A percentile compares a stretch with the other conserved stretches of the same genome.
Evolutionary conservation across 1,284 basidiomycete genomes (phyloP).

Genomic region (Leucoagaricus sp.): DNA sequence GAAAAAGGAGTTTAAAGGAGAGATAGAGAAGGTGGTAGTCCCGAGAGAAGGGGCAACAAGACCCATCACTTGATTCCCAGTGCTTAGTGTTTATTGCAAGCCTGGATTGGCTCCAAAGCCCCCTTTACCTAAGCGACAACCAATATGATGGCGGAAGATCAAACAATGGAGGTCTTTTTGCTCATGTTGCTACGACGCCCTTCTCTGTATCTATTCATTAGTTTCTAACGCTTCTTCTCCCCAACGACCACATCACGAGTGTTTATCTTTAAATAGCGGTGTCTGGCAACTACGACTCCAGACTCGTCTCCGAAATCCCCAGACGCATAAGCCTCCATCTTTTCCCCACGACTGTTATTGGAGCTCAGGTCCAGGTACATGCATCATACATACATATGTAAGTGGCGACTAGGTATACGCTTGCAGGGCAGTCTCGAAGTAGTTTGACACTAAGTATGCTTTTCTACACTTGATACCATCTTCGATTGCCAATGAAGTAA

Average conservation of each 20-base stretch:
- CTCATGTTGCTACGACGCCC: not conserved
- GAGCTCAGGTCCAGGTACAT: too few species aligned
- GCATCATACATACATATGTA: too few species aligned
- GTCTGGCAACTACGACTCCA: not conserved
- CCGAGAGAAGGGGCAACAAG: constrained; percentile 20
- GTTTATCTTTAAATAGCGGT: not conserved
- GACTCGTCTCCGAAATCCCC: constrained; percentile 4
- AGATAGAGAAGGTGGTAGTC: constrained; percentile 21
- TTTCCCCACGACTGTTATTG: not conserved
- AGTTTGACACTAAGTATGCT: not conserved
- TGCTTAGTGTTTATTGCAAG: not conserved
- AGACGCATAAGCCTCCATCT: too few species aligned
- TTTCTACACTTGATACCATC: constrained; percentile 55
- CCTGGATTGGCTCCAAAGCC: not conserved
- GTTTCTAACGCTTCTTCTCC: not conserved
- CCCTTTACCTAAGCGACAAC: constrained; percentile 14
- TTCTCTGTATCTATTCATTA: not conserved
- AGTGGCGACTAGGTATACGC: not conserved
- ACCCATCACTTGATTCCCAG: constrained; percentile 3
- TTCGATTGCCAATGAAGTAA: constrained; percentile 42
- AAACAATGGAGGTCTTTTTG: not conserved
- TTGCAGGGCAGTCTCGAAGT: not conserved
- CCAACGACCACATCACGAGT: constrained; percentile 12
- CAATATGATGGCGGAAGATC: not conserved
- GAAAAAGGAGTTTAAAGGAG: constrained; percentile 25